These are phyloP conservation scores for Cunninghamia lanceolata DNA, from an alignment of 75 land plant species.

Conservation along the genomic window DNA sequence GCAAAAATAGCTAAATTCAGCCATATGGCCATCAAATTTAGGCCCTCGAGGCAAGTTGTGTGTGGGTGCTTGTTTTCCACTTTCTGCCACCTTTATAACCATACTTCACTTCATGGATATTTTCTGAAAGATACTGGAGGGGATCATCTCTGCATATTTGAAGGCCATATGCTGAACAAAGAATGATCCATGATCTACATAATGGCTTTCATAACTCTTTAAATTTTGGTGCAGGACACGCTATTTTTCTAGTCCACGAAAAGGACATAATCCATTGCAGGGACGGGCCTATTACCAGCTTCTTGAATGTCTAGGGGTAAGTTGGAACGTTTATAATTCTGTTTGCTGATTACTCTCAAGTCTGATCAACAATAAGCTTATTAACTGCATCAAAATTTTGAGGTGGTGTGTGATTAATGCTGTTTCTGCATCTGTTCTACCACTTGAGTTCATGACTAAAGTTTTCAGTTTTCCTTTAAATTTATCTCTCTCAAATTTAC, in stretches of 20 bases:
- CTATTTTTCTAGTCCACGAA: constrained; percentile 84
- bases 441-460: background rate
- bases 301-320: constrained; percentile 87
- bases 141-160: background rate
- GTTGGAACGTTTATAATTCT: constrained; percentile 6
- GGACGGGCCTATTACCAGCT: constrained; percentile 97
- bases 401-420: background rate
- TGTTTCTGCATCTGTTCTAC: constrained; percentile 4
- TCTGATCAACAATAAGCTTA: background rate
- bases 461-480: background rate
- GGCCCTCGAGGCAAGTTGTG: too few relatives aligned
- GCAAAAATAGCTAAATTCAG: too few relatives aligned
- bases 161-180: background rate
- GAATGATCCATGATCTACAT: background rate
- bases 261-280: constrained; percentile 96
- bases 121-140: background rate
- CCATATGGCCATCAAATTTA: too few relatives aligned
- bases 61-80: background rate
- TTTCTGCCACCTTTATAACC: background rate
- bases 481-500: background rate
- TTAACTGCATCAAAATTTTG: background rate
- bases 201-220: background rate
- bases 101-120: background rate
- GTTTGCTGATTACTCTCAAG: background rate
- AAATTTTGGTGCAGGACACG: constrained; percentile 62